Evolutionary conservation across 108 stramenopile species (phyloP), one percentile per base, ranked within the genome.

Genomic region (Stephanodiscus triporus): DNA sequence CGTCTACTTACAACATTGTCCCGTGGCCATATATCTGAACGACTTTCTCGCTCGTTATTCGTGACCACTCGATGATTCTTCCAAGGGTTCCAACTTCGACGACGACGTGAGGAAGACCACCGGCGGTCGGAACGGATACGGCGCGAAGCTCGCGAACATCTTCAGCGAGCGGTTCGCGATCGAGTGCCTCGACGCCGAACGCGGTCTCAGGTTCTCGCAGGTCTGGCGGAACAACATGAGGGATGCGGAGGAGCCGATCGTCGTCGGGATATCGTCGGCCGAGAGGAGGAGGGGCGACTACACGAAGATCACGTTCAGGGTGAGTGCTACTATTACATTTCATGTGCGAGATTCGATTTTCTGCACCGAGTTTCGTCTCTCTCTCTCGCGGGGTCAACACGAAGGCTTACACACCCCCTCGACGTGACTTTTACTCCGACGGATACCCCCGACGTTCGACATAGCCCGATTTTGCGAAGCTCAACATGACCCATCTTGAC

Each of bases 121-220:
- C 2, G 99, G 99, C 6, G 99, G 99, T 14, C 90, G 99, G 9
- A 98, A 99, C 79, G 99, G 99, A 26, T 99, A 98, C 76, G 99
- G 99, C 20, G 99, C 98, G 30, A 99, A 99, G 84, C 86, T 99
- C 42, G 96, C 99, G 43, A 99, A 99, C 85, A 98, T 99, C 70
- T 99, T 99, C 85, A 93, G 91, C 24, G 94, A 81, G 6, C 48
- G 87, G 64, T 95, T 95, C 80, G 78, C 81, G 34, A 66, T 80
- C 3, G 98, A 99, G 77, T 98, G 97, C 47, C 76, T 89, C 13
- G 99, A 99, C 73, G 60, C 88, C 0, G 48, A 76, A 9, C 30
- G 68, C 40, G 97, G 96, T 0, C 68, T 87, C 58, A 87, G 83
- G 34, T 99, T 95, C 83, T 68, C 63, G 3, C 98, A 99, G 78